These are phyloP conservation scores for Alternaria incomplexa DNA, from an alignment of 2,329 filamentous ascomycete genomes.

Conservation along the genomic window DNA sequence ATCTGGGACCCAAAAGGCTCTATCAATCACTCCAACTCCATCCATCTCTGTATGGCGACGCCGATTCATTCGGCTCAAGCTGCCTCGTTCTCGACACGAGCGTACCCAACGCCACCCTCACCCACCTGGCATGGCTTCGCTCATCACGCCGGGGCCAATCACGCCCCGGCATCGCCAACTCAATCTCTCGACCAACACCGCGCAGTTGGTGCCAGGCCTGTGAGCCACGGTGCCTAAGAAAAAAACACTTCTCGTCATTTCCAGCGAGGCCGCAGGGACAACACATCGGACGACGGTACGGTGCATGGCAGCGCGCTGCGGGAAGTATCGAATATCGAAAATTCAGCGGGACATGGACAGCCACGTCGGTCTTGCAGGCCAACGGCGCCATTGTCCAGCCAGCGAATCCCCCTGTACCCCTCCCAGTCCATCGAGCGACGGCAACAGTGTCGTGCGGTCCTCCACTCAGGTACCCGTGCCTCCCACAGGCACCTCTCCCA, in stretches of 20 bases:
- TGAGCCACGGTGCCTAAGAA: neutral
- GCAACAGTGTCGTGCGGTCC: constrained; percentile 11
- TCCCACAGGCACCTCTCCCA: constrained; percentile 4
- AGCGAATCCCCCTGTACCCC: constrained; percentile 20
- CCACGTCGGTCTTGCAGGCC: constrained; percentile 39
- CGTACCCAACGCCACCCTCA: constrained; percentile 9
- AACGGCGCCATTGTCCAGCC: constrained; percentile 22
- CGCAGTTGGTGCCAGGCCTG: constrained; percentile 16
- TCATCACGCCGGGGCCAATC: constrained; percentile 22
- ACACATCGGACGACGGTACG: constrained; percentile 15
- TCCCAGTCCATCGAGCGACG: constrained; percentile 4
- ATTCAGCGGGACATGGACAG: constrained; percentile 29
- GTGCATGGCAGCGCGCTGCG: constrained; percentile 20
- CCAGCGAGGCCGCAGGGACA: constrained; percentile 17
- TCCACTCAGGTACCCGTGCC: constrained; percentile 26
- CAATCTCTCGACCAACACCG: constrained; percentile 27
- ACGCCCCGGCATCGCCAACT: constrained; percentile 7
- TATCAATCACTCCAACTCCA: neutral
- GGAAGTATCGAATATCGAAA: constrained; percentile 21
- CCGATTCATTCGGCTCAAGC: constrained; percentile 6
- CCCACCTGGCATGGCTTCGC: constrained; percentile 15
- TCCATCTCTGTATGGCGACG: neutral
- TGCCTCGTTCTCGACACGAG: constrained; percentile 18
- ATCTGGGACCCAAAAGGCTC: neutral
- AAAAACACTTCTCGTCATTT: neutral